A percentile compares a stretch with the other conserved stretches of the same genome.
Conservation (phyloP, 2,329 filamentous ascomycete genomes). For the Fusarium sp. region DNA sequence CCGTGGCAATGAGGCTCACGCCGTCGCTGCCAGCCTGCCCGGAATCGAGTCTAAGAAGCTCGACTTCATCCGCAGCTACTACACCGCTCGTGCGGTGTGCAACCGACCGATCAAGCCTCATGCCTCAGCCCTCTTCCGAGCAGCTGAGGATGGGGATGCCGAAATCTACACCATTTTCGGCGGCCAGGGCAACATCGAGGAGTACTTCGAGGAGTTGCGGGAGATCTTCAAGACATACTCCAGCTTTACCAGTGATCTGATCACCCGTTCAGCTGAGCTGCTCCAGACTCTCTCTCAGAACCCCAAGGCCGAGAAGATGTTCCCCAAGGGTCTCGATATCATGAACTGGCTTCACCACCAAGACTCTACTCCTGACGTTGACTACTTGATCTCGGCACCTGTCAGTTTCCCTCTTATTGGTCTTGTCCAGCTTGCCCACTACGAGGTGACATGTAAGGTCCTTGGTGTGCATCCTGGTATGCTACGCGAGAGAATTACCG, state of each 20-base stretch:
- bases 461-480: constrained; percentile 91
- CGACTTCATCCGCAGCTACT: constrained; percentile 90
- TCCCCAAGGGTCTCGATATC: constrained; percentile 95
- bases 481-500: constrained; percentile 84
- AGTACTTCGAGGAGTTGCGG: constrained; percentile 98
- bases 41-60: constrained; percentile 96
- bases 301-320: constrained; percentile 91
- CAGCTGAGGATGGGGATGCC: constrained; percentile 85
- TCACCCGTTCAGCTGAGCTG: constrained; percentile 84
- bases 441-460: constrained; percentile 92
- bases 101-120: constrained; percentile 91
- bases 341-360: constrained; percentile 92
- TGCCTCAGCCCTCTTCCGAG: constrained; percentile 91
- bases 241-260: constrained; percentile 87
- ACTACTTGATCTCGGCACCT: constrained; percentile 94
- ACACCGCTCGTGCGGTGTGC: constrained; percentile 84
- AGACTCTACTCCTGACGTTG: constrained; percentile 90
- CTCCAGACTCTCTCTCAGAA: constrained; percentile 88
- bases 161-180: constrained; percentile 95
- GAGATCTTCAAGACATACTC: constrained; percentile 93
- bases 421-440: constrained; percentile 95
- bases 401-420: constrained; percentile 97
- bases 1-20: constrained; percentile 95
- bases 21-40: constrained; percentile 84
- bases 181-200: constrained; percentile 98